Percentiles rank a stretch among this genome's conserved stretches.
These are phyloP conservation scores for Tuber indicum DNA, from an alignment of 495 filamentous ascomycete species.

Conservation along the genomic window DNA sequence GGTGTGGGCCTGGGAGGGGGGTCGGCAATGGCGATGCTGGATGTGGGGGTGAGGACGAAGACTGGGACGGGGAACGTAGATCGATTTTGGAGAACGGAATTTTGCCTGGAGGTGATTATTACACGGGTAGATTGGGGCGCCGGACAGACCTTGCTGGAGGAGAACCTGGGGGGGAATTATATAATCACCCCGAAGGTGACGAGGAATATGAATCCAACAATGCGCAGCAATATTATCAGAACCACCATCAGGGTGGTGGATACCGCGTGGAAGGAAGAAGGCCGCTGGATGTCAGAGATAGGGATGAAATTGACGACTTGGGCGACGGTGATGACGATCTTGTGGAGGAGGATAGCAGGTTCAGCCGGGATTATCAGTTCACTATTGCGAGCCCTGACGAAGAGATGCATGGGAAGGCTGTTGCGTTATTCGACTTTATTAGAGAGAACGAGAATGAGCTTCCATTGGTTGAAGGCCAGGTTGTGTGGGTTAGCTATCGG, in stretches of 20 bases:
- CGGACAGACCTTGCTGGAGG: constrained; percentile 38
- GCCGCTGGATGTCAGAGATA: background rate
- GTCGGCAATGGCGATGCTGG: background rate
- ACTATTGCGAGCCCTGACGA: constrained; percentile 93
- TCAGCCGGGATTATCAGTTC: constrained; percentile 77
- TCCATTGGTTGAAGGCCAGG: constrained; percentile 84
- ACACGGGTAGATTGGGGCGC: constrained; percentile 35
- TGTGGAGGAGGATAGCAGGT: constrained; percentile 36
- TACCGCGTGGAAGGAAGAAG: constrained; percentile 41
- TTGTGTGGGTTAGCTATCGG: constrained; percentile 91
- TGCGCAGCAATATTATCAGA: constrained; percentile 28
- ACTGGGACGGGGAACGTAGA: constrained; percentile 31
- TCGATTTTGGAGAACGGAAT: constrained; percentile 38
- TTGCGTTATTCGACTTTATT: constrained; percentile 90
- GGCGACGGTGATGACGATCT: constrained; percentile 42
- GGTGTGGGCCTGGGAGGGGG: background rate
- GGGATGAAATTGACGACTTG: constrained; percentile 42
- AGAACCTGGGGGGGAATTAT: constrained; percentile 41
- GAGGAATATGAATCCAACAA: constrained; percentile 33
- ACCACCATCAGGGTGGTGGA: constrained; percentile 25
- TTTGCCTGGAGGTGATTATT: constrained; percentile 40
- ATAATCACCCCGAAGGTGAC: constrained; percentile 30
- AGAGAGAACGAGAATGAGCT: constrained; percentile 96
- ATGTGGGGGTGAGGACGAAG: constrained; percentile 23
- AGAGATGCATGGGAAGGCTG: constrained; percentile 94